These are phyloP conservation scores for Desmodesmus armatus DNA, from an alignment of 139 green algal genomes.

Conservation along the genomic window DNA sequence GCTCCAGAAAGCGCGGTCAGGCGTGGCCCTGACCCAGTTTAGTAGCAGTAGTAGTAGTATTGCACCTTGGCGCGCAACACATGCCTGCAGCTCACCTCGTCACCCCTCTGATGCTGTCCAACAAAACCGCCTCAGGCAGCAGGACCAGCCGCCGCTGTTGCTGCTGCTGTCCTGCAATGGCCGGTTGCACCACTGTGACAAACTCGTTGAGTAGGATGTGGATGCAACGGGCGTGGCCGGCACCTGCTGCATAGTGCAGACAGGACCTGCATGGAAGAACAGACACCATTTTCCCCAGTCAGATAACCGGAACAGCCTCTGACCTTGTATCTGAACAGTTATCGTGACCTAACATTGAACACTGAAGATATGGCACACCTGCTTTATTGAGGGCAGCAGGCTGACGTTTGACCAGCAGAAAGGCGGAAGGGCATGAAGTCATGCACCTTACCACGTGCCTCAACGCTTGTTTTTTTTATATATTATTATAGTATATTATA, in stretches of 20 bases:
- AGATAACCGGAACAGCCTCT: no score
- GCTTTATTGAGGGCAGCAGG: no score
- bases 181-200: background rate
- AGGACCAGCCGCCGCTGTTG: background rate
- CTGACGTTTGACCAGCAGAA: no score
- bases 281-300: no score
- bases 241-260: background rate
- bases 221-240: background rate
- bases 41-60: background rate
- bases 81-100: background rate
- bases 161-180: background rate
- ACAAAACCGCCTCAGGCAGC: background rate
- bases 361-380: no score
- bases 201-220: slow-evolving; percentile 4
- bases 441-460: background rate
- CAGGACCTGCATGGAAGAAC: background rate
- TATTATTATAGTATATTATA: background rate
- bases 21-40: no score
- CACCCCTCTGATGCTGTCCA: background rate
- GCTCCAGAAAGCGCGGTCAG: no score
- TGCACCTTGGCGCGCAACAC: background rate
- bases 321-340: no score
- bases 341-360: no score
- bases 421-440: background rate
- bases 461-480: background rate